Evolutionary conservation across 2,329 filamentous ascomycete species (phyloP).

Genomic region (Bipolaris zeicola): DNA sequence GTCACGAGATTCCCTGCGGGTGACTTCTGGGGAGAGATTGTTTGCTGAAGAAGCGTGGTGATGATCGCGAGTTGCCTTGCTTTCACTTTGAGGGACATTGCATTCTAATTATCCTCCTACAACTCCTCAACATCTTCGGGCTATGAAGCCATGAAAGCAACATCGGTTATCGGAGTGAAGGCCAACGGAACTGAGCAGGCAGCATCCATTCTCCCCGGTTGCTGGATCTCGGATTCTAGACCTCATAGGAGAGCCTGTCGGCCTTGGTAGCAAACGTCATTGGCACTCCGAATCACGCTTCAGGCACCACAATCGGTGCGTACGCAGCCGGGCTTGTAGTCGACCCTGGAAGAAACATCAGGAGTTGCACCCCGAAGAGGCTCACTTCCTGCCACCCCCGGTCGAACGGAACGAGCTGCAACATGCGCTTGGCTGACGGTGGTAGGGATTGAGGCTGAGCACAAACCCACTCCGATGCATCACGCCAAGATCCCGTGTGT

Average conservation of each 20-base stretch:
- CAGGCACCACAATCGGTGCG: background rate
- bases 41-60: background rate
- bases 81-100: background rate
- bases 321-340: background rate
- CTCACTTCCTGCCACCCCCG: background rate
- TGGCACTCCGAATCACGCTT: background rate
- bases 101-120: background rate
- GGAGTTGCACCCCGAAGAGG: background rate
- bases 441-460: background rate
- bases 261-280: background rate
- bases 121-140: background rate
- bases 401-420: background rate
- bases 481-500: background rate
- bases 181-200: background rate
- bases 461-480: background rate
- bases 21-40: background rate
- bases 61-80: background rate
- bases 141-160: background rate
- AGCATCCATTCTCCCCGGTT: background rate
- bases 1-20: background rate
- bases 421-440: background rate
- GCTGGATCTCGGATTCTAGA: background rate
- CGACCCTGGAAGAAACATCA: background rate
- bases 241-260: background rate
- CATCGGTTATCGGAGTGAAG: background rate